Percentiles rank a stretch among this genome's conserved stretches.
Conservation (phyloP, 345 rosid genomes). For the Salix caprea region DNA sequence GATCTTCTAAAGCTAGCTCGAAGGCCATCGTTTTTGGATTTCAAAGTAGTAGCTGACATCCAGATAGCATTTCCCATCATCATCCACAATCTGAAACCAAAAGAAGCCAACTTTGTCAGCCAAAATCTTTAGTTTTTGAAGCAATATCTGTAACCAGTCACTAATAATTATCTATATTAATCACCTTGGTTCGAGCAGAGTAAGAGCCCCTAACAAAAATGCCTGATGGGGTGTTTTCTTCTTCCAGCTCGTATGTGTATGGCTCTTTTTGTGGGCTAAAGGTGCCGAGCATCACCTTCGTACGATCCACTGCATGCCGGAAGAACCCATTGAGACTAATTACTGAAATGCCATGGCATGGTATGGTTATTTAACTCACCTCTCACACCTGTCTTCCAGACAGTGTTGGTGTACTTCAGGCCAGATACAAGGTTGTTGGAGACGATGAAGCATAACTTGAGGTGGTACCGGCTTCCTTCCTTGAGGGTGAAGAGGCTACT, state of each 20-base stretch:
- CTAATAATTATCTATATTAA: too few relatives aligned
- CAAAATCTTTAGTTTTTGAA: not conserved
- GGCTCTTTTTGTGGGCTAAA: conserved; percentile 30
- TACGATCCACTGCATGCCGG: conserved; percentile 23
- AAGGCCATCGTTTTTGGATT: conserved; percentile 36
- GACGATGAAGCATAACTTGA: conserved; percentile 27
- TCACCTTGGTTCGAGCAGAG: conserved; percentile 31
- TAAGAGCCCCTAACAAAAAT: conserved; percentile 36
- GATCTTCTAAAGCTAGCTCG: not conserved
- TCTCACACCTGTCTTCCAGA: conserved; percentile 37
- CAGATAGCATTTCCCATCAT: conserved; percentile 33
- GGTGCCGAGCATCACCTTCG: conserved; percentile 30
- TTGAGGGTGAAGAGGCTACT: conserved; percentile 29
- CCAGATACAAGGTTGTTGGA: conserved; percentile 25
- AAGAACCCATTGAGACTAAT: not conserved
- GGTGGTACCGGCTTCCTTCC: conserved; percentile 27
- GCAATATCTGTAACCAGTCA: not conserved
- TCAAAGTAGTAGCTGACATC: conserved; percentile 34
- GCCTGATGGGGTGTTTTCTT: conserved; percentile 35
- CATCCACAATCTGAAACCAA: conserved; percentile 32
- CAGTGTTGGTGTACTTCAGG: conserved; percentile 30
- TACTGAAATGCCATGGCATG: not conserved
- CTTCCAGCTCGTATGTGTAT: conserved; percentile 22
- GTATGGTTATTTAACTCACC: conserved; percentile 1
- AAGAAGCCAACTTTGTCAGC: not conserved